Evolutionary conservation across 768 basidiomycete species (phyloP), one percentile per base, ranked within the genome.

Genomic region (Galerina marginata): DNA sequence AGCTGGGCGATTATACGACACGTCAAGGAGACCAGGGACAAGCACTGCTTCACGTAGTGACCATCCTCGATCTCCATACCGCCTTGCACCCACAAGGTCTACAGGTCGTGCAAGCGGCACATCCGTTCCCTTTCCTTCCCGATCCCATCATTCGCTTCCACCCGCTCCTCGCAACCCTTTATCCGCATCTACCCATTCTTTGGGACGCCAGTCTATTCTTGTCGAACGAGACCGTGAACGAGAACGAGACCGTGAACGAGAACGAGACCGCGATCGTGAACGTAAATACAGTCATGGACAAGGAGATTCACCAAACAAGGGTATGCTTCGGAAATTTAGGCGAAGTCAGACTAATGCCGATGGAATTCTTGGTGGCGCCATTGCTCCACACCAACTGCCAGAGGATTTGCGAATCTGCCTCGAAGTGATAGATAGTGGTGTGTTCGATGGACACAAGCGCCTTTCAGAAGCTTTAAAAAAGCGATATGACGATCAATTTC

Each of bases 401-500:
- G 92, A 94, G 50, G 95, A 96, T 69, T 71, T 99, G 48, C 85
- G 89, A 52, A 82, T 86, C 66, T 95, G 95, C 67, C 77, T 99
- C 6, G 91, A 95, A 71, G 92, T 94, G 11, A 86, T 96, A 43
- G 89, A 94, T 67, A 84, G 86, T 38, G 91, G 93, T 25, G 92
- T 98, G 46, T 80, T 97, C 54, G 89, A 92, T 43, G 96, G 97
- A 1, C 97, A 99, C 74, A 82, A 90, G 66, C 85, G 88, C 65
- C 82, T 99, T 37, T 91, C 88, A 54, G 91, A 92, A 52, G 92
- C 91, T 20, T 75, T 99, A 66, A 86, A 85, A 70, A 95, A 92
- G 75, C 83, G 95, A 43, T 99, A 98, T 64, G 95, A 96, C 56
- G 94, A 97, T 66, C 96, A 98, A 65, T 99, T 92, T 70, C 96